phyloP scores from a whole-genome alignment of 1,139 yeast genomes.

The Debaryomyces sp. region DNA sequence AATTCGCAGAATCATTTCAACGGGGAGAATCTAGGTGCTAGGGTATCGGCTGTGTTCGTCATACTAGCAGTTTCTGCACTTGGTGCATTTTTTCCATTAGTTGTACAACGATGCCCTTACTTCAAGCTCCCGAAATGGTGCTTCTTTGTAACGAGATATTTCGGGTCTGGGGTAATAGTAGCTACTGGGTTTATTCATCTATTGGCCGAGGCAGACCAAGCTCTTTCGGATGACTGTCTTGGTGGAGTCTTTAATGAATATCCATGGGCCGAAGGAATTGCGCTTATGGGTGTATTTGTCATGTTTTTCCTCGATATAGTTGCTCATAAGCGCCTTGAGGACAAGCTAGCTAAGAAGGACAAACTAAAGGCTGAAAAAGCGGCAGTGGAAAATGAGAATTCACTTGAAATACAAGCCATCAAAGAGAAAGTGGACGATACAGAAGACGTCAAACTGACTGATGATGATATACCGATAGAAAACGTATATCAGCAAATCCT shows the following conservation, averaged over 20 bases:
- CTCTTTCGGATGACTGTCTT: constrained; percentile 36
- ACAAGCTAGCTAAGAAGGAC: background rate
- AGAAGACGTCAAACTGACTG: constrained; percentile 12
- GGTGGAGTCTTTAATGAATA: constrained; percentile 38
- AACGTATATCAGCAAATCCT: constrained; percentile 18
- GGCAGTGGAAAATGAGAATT: background rate
- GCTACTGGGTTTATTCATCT: constrained; percentile 18
- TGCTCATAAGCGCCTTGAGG: constrained; percentile 7
- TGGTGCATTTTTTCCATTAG: constrained; percentile 15
- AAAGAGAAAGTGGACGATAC: constrained; percentile 13
- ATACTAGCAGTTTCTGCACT: constrained; percentile 14
- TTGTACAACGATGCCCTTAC: constrained; percentile 9
- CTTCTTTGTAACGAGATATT: constrained; percentile 14
- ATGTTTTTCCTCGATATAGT: constrained; percentile 19
- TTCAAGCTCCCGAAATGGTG: constrained; percentile 14
- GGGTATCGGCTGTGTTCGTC: constrained; percentile 17
- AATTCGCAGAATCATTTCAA: constrained; percentile 9
- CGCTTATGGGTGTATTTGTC: constrained; percentile 39
- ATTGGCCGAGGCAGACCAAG: constrained; percentile 14
- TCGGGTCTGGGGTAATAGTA: constrained; percentile 19
- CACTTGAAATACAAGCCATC: constrained; percentile 21
- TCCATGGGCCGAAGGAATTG: constrained; percentile 46
- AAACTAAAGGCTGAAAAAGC: background rate
- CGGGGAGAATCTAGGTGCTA: constrained; percentile 14
- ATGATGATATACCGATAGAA: constrained; percentile 11